Conservation (phyloP, 2,329 filamentous ascomycete species). For the Verticillium klebahnii region DNA sequence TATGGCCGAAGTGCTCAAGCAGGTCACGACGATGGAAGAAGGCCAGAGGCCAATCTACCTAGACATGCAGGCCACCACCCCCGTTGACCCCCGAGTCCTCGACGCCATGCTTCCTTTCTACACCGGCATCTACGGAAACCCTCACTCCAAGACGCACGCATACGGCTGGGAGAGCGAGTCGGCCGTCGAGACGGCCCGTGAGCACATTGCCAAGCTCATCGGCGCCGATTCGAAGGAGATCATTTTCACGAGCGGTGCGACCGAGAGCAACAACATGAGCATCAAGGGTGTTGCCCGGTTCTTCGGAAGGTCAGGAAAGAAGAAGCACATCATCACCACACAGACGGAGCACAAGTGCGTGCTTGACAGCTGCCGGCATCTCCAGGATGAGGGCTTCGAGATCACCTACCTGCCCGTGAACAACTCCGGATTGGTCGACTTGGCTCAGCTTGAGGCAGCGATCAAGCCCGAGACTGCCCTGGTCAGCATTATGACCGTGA, state of each 20-base stretch:
- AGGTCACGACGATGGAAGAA: conserved; percentile 89
- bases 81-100: conserved; percentile 87
- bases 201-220: conserved; percentile 79
- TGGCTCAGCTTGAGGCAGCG: conserved; percentile 80
- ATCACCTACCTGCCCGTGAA: conserved; percentile 95
- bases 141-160: conserved; percentile 93
- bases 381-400: conserved; percentile 95
- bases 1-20: conserved; percentile 81
- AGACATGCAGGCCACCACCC: conserved; percentile 97
- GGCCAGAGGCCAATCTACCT: conserved; percentile 93
- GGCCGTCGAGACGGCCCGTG: conserved; percentile 81
- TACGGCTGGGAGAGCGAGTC: conserved; percentile 99
- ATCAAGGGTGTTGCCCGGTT: conserved; percentile 97
- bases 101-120: conserved; percentile 96
- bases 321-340: conserved; percentile 95
- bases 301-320: conserved; percentile 88
- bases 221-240: conserved; percentile 97
- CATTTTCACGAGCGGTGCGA: conserved; percentile 96
- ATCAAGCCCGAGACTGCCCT: conserved; percentile 87
- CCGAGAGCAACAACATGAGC: conserved; percentile 99
- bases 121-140: conserved; percentile 92
- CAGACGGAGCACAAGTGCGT: conserved; percentile 99
- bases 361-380: conserved; percentile 90
- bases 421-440: conserved; percentile 75
- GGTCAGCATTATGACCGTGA: conserved; percentile 97